Percentiles rank a stretch among this genome's conserved stretches.
phyloP scores from a whole-genome alignment of 192 early-diverging fungal species.

The Backusella parvicylindrica region DNA sequence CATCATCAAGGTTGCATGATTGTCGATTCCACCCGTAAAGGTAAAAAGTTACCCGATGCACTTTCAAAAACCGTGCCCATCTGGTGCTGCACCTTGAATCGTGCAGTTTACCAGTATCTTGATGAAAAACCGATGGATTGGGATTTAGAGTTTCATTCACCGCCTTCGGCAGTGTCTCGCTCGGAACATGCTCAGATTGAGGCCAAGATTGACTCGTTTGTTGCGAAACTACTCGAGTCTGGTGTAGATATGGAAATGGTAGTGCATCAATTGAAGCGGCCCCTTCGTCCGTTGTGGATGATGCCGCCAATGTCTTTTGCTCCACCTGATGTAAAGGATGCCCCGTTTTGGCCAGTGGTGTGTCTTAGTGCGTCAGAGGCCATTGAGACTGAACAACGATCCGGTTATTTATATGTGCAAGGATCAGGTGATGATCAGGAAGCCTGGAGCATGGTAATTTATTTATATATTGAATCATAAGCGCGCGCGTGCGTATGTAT shows the following conservation, averaged over 20 bases:
- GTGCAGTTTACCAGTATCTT: conserved; percentile 32
- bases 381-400: conserved; percentile 24
- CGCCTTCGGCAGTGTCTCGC: conserved; percentile 56
- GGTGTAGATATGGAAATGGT: conserved; percentile 37
- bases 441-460: conserved; percentile 62
- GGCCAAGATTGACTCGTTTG: conserved; percentile 53
- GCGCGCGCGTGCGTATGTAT: background rate
- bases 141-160: conserved; percentile 62
- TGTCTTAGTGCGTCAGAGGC: conserved; percentile 74
- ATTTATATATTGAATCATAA: background rate
- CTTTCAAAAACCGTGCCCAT: conserved; percentile 86
- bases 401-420: conserved; percentile 78
- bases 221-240: conserved; percentile 47
- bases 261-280: conserved; percentile 45
- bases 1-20: conserved; percentile 69
- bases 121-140: conserved; percentile 25
- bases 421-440: conserved; percentile 91
- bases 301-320: conserved; percentile 56
- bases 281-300: conserved; percentile 83
- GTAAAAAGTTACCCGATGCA: conserved; percentile 83
- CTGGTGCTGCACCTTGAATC: conserved; percentile 83
- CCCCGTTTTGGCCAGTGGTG: conserved; percentile 70
- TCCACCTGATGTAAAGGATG: conserved; percentile 43
- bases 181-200: conserved; percentile 74
- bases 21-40: conserved; percentile 84